phyloP scores from a whole-genome alignment of 805 yeast genomes.

The Yamadazyma akitaensis region DNA sequence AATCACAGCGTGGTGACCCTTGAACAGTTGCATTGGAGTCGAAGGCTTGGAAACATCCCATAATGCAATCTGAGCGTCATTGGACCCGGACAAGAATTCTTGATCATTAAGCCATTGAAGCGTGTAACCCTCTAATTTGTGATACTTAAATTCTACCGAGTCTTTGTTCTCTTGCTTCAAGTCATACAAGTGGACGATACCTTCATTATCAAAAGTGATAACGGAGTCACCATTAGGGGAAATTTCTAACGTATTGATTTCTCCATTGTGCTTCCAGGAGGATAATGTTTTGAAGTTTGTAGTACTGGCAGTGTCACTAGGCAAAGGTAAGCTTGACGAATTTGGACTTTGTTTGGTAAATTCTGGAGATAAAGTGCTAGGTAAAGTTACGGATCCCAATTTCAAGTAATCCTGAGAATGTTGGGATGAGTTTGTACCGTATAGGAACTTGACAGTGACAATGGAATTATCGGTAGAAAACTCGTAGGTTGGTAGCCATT shows the following conservation, averaged over 20 bases:
- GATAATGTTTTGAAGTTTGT: constrained; percentile 40
- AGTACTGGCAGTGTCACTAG: constrained; percentile 15
- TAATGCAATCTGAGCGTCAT: constrained; percentile 62
- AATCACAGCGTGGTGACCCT: constrained; percentile 54
- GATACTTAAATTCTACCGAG: constrained; percentile 45
- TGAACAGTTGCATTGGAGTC: constrained; percentile 48
- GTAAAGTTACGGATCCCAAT: constrained; percentile 43
- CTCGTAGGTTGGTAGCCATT: constrained; percentile 56
- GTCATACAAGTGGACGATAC: constrained; percentile 47
- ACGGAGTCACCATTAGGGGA: constrained; percentile 47
- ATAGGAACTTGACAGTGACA: constrained; percentile 36
- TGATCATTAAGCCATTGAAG: constrained; percentile 60
- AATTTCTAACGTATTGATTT: constrained; percentile 59
- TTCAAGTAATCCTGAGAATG: constrained; percentile 43
- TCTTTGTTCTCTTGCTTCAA: constrained; percentile 15
- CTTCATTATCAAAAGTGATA: constrained; percentile 54
- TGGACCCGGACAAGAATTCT: constrained; percentile 58
- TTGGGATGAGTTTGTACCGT: constrained; percentile 48
- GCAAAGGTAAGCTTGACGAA: constrained; percentile 21
- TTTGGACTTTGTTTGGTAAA: constrained; percentile 24
- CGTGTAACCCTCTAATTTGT: constrained; percentile 65
- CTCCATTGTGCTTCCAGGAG: constrained; percentile 62
- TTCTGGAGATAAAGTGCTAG: constrained; percentile 47
- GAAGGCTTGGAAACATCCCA: constrained; percentile 56
- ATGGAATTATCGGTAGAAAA: constrained; percentile 27